phyloP scores from a whole-genome alignment of 75 land plant species.

The Pseudotsuga menziesii region DNA sequence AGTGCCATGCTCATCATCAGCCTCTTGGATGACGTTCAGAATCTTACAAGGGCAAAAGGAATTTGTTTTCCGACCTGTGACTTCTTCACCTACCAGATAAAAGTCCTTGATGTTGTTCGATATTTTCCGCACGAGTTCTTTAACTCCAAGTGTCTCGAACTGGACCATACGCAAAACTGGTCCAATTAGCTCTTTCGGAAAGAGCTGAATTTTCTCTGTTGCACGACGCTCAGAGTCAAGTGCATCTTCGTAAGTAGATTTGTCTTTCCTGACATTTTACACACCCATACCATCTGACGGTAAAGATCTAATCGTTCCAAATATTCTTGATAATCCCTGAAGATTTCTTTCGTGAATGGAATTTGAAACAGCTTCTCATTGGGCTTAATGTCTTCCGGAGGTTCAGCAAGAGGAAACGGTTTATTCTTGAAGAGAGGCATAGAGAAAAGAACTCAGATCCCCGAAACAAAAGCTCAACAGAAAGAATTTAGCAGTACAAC shows the following conservation, averaged over 20 bases:
- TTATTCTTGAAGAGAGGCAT: slow-evolving; percentile 90
- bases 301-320: slow-evolving; percentile 33
- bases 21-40: slow-evolving; percentile 26
- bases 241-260: slow-evolving; percentile 94
- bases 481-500: background rate
- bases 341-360: slow-evolving; percentile 89
- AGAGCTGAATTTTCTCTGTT: too few relatives aligned
- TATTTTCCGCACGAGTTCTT: too few relatives aligned
- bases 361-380: slow-evolving; percentile 76
- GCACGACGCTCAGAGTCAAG: slow-evolving; percentile 40
- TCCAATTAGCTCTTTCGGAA: background rate
- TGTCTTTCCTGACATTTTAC: slow-evolving; percentile 67
- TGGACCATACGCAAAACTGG: slow-evolving; percentile 37
- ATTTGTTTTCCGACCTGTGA: slow-evolving; percentile 17
- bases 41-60: slow-evolving; percentile 21
- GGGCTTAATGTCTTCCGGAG: slow-evolving; percentile 64
- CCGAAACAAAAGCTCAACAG: background rate
- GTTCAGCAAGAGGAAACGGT: slow-evolving; percentile 35
- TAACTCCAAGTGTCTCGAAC: too few relatives aligned
- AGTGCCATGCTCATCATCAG: slow-evolving; percentile 10
- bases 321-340: slow-evolving; percentile 74
- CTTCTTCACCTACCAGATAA: slow-evolving; percentile 38
- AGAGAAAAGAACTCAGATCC: background rate
- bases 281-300: too few relatives aligned
- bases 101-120: background rate